Conservation (phyloP, 345 rosid species). For the Erysimum cheiranthoides region DNA sequence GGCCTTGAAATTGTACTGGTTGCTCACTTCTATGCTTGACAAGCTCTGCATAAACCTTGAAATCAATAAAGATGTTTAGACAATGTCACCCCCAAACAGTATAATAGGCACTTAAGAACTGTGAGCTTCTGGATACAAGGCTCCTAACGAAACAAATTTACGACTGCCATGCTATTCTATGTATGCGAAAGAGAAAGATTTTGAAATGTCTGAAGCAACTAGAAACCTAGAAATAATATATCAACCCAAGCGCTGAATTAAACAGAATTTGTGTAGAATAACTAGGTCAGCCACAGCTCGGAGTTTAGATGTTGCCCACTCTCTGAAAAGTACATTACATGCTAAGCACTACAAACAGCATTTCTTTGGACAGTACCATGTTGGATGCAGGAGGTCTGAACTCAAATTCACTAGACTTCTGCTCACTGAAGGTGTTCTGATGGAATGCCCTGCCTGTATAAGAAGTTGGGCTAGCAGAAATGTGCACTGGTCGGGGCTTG, state of each 20-base stretch:
- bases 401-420: conserved; percentile 66
- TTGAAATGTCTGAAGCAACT: neutral
- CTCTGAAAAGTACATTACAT: conserved; percentile 18
- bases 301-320: conserved; percentile 14
- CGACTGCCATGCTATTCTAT: neutral
- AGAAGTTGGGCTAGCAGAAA: conserved; percentile 46
- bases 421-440: conserved; percentile 55
- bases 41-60: conserved; percentile 84
- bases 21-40: conserved; percentile 60
- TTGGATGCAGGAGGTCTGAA: conserved; percentile 73
- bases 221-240: neutral
- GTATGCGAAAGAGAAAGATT: neutral
- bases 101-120: neutral
- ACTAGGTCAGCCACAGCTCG: neutral
- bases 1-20: conserved; percentile 57
- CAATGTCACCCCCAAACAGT: conserved; percentile 38
- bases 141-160: neutral
- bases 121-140: conserved; percentile 12
- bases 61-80: conserved; percentile 54
- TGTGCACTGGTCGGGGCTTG: conserved; percentile 53
- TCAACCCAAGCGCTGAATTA: neutral
- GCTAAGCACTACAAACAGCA: conserved; percentile 3
- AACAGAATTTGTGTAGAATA: neutral
- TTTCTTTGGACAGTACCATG: conserved; percentile 60
- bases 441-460: conserved; percentile 50